Percentiles rank a stretch among this genome's conserved stretches.
Conservation (phyloP, 192 early-diverging fungal species). For the Chytriomyces confervae region DNA sequence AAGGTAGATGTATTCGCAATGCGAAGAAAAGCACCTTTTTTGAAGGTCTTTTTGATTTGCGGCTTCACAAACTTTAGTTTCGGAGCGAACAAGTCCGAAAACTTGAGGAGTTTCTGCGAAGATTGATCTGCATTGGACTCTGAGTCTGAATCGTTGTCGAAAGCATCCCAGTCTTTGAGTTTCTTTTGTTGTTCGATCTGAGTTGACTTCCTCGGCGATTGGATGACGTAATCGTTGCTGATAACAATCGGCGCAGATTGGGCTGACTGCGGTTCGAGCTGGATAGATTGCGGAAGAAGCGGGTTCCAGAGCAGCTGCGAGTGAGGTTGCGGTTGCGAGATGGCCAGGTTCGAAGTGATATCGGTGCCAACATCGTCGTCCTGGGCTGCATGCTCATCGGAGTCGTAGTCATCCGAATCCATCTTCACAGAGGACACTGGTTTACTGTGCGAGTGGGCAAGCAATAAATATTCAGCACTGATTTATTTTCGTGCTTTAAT, state of each 20-base stretch:
- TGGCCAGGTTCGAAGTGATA: conserved; percentile 13
- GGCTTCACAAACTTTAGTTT: conserved; percentile 20
- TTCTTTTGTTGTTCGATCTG: background rate
- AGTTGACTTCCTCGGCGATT: background rate
- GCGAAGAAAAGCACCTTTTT: conserved; percentile 9
- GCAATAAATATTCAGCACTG: too few relatives aligned
- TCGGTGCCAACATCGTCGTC: background rate
- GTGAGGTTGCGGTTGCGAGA: background rate
- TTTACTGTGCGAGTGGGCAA: too few relatives aligned
- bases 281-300: conserved; percentile 14
- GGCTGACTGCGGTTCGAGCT: background rate
- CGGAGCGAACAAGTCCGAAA: conserved; percentile 45
- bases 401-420: conserved; percentile 31
- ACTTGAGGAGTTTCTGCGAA: conserved; percentile 23
- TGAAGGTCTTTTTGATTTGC: conserved; percentile 8
- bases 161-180: background rate
- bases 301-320: background rate
- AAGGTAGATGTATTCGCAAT: too few relatives aligned
- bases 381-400: conserved; percentile 1
- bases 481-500: too few relatives aligned
- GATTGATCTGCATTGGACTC: background rate
- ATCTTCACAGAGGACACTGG: background rate
- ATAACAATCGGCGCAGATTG: background rate
- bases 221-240: background rate
- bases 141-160: background rate